Evolutionary conservation across 2,329 filamentous ascomycete species (phyloP).

Genomic region (Domatiomyces catenatus): DNA sequence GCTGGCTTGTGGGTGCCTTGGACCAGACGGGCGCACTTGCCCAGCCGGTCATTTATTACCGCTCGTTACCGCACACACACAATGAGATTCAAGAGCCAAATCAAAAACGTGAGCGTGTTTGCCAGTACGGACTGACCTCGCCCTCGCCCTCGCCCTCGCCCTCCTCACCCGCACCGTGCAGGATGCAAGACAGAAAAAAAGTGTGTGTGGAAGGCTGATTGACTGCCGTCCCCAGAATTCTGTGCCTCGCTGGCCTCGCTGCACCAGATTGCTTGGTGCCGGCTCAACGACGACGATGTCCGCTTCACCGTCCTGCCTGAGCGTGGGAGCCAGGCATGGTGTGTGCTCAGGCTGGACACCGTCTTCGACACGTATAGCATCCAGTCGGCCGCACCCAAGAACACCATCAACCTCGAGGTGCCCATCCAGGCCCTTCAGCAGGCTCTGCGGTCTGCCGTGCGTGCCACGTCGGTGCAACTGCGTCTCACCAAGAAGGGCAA

Average conservation of each 20-base stretch:
- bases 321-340: constrained; percentile 91
- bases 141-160: neutral
- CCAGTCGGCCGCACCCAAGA: constrained; percentile 64
- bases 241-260: constrained; percentile 47
- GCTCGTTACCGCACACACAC: neutral
- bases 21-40: no score
- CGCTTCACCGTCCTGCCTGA: constrained; percentile 95
- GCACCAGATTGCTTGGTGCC: constrained; percentile 79
- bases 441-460: constrained; percentile 76
- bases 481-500: constrained; percentile 87
- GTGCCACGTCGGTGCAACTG: constrained; percentile 66
- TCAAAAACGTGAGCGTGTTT: constrained; percentile 37
- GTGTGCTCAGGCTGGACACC: constrained; percentile 54
- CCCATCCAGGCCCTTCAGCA: constrained; percentile 76
- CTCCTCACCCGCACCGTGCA: neutral
- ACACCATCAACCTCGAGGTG: constrained; percentile 92
- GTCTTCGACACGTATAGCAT: constrained; percentile 86
- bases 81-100: constrained; percentile 40
- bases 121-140: constrained; percentile 29
- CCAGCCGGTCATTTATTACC: no score
- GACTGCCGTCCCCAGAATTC: constrained; percentile 32
- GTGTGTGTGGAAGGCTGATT: neutral
- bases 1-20: no score
- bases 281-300: constrained; percentile 70
- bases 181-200: neutral